phyloP scores from a whole-genome alignment of 31 red algal species.

The Porphyra umbilicalis region DNA sequence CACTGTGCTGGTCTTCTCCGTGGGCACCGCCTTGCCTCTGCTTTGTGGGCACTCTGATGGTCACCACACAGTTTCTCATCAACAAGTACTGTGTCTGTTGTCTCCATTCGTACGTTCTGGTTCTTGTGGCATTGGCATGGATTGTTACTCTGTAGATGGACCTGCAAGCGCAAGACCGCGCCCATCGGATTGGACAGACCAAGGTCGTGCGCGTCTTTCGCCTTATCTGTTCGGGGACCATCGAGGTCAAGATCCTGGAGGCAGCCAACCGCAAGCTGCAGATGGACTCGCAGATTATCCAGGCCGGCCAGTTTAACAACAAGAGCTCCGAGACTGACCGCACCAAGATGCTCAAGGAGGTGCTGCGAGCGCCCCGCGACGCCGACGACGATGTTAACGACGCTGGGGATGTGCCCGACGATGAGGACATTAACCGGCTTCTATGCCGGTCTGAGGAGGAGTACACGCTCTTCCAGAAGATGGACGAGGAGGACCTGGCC shows the following conservation, averaged over 20 bases:
- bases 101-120: too few species aligned
- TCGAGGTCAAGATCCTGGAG: conserved; percentile 94
- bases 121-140: too few species aligned
- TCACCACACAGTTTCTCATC: too few species aligned
- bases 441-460: conserved; percentile 70
- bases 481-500: conserved; percentile 47
- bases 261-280: conserved; percentile 73
- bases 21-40: too few species aligned
- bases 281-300: conserved; percentile 93
- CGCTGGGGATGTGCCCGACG: conserved; percentile 30
- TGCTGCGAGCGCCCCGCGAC: conserved; percentile 39
- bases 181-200: conserved; percentile 97
- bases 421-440: conserved; percentile 80
- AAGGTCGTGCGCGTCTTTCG: conserved; percentile 86
- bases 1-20: too few species aligned
- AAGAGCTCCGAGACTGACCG: conserved; percentile 83
- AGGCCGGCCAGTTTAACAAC: conserved; percentile 93
- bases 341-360: conserved; percentile 55
- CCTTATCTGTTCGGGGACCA: conserved; percentile 64
- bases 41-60: too few species aligned
- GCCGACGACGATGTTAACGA: conserved; percentile 55
- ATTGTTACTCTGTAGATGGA: conserved; percentile 74
- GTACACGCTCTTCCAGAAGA: conserved; percentile 52
- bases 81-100: too few species aligned
- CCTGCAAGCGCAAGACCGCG: conserved; percentile 98